phyloP scores from a whole-genome alignment of 192 early-diverging fungal genomes.

The Glomus cerebriforme region DNA sequence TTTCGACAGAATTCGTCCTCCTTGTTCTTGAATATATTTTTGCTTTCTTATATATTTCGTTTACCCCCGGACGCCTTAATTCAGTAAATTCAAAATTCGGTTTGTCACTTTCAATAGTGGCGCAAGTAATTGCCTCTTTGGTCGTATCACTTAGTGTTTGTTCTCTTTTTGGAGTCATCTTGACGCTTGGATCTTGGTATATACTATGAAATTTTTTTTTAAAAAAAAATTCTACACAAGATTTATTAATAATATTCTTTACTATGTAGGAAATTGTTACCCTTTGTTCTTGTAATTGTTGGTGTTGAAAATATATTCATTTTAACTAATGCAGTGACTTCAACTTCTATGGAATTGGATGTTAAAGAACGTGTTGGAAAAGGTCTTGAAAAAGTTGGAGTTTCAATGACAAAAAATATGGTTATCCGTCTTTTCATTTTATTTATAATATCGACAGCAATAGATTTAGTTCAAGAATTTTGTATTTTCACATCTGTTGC shows the following conservation, averaged over 20 bases:
- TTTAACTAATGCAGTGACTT: constrained; percentile 71
- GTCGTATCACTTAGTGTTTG: constrained; percentile 69
- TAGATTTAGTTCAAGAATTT: constrained; percentile 72
- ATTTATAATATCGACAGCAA: constrained; percentile 57
- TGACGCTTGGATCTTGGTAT: constrained; percentile 67
- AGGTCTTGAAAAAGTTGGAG: constrained; percentile 70
- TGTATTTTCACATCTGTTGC: constrained; percentile 68
- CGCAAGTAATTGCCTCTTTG: constrained; percentile 64
- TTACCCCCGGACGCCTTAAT: constrained; percentile 64
- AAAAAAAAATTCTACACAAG: neutral
- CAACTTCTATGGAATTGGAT: constrained; percentile 67
- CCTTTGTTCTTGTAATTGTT: constrained; percentile 70
- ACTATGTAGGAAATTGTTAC: constrained; percentile 18
- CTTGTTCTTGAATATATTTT: constrained; percentile 60
- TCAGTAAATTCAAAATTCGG: constrained; percentile 78
- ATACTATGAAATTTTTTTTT: neutral
- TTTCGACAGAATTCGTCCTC: constrained; percentile 42
- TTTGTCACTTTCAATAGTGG: constrained; percentile 66
- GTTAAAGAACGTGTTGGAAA: constrained; percentile 73
- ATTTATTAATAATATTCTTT: neutral
- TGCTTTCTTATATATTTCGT: constrained; percentile 70
- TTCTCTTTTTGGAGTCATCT: constrained; percentile 56
- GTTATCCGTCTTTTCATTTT: constrained; percentile 59
- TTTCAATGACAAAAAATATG: constrained; percentile 61
- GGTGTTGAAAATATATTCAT: constrained; percentile 78